These are phyloP conservation scores for Inonotus obliquus DNA, from an alignment of 1,284 basidiomycete genomes.

Conservation along the genomic window DNA sequence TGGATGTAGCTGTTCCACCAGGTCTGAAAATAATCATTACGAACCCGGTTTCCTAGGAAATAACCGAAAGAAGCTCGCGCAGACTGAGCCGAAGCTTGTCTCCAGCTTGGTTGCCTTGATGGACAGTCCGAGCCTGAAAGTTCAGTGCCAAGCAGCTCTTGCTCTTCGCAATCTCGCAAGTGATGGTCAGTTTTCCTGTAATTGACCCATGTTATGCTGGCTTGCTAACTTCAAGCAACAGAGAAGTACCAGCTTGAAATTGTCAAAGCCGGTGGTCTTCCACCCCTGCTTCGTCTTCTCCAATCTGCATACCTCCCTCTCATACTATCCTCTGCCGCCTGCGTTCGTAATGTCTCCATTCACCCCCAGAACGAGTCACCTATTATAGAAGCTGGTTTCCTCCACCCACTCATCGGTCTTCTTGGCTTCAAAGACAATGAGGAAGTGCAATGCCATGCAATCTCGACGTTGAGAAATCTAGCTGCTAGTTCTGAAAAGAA, in stretches of 20 bases:
- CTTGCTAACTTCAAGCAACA: constrained; percentile 29
- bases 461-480: constrained; percentile 94
- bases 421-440: constrained; percentile 99
- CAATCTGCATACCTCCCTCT: constrained; percentile 98
- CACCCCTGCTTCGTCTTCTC: constrained; percentile 88
- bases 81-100: constrained; percentile 93
- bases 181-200: constrained; percentile 64
- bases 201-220: background rate
- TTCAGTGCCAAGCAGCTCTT: constrained; percentile 97
- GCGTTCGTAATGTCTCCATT: constrained; percentile 98
- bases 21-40: background rate
- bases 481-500: constrained; percentile 98
- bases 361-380: constrained; percentile 98
- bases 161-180: constrained; percentile 96
- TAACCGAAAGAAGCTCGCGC: constrained; percentile 95
- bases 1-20: background rate
- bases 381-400: constrained; percentile 97
- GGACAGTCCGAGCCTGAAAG: constrained; percentile 97
- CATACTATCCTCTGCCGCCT: constrained; percentile 97
- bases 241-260: constrained; percentile 99
- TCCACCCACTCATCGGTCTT: constrained; percentile 93
- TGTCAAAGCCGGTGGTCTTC: constrained; percentile 92
- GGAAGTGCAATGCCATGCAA: constrained; percentile 99
- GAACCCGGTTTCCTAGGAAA: constrained; percentile 40
- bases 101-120: constrained; percentile 93